These are phyloP conservation scores for Sugiyamaella neomexicana DNA, from an alignment of 1,139 yeast genomes.

Conservation along the genomic window DNA sequence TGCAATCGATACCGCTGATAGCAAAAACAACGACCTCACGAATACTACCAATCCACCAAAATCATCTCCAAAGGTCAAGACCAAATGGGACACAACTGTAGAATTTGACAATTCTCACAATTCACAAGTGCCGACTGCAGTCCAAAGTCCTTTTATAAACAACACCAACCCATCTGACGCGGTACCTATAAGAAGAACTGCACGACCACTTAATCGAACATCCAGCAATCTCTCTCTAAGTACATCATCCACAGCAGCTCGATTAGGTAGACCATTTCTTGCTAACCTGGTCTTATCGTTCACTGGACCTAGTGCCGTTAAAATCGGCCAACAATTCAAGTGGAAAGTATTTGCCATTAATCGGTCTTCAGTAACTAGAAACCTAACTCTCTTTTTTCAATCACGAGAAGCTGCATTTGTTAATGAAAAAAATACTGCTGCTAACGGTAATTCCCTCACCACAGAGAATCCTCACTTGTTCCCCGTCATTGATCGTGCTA, in stretches of 20 bases:
- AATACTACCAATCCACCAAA: background rate
- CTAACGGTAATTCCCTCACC: conserved; percentile 10
- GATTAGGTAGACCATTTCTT: conserved; percentile 15
- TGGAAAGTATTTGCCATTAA: conserved; percentile 74
- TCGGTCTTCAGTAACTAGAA: conserved; percentile 44
- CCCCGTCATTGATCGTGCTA: conserved; percentile 23
- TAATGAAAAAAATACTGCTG: conserved; percentile 16
- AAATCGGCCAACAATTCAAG: conserved; percentile 58
- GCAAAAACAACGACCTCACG: conserved; percentile 1
- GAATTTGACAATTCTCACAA: conserved; percentile 49
- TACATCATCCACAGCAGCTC: conserved; percentile 5
- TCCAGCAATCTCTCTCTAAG: conserved; percentile 17
- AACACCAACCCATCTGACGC: conserved; percentile 8
- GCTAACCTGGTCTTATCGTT: conserved; percentile 60
- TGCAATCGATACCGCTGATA: conserved; percentile 30
- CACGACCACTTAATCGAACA: conserved; percentile 18
- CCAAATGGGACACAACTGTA: conserved; percentile 61
- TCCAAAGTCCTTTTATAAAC: conserved; percentile 12
- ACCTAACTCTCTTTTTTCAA: conserved; percentile 47
- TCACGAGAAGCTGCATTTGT: conserved; percentile 26
- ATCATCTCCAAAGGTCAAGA: conserved; percentile 44
- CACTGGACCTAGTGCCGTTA: conserved; percentile 60
- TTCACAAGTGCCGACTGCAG: conserved; percentile 13
- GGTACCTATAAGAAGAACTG: conserved; percentile 18
- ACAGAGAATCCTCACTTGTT: background rate